Evolutionary conservation across 2,329 filamentous ascomycete genomes (phyloP), one percentile per base, ranked within the genome.

Genomic region (Nemania sp.): DNA sequence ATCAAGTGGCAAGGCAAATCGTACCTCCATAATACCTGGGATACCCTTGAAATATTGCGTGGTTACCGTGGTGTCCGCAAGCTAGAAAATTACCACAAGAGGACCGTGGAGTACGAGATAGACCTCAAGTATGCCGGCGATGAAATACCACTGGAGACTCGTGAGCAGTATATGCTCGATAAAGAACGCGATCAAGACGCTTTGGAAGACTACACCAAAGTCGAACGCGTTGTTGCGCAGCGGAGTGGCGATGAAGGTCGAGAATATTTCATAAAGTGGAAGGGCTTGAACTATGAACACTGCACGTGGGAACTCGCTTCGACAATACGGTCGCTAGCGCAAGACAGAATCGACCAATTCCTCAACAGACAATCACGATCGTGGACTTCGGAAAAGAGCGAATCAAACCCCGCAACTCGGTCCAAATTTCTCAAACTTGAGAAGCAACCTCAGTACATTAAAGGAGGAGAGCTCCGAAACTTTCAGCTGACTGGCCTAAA

Each of bases 1-100:
- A 91, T 99, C 73, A 99, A 99, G 76, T 99, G 95, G 94, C 90
- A 97, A 72, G 90, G 88, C 62, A 90, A 91, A 72, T 96, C 94
- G 9, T 91, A 99, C 70, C 86, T 96, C 64, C 94, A 99, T 75
- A 90, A 95, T 52, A 96, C 91, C 0, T 99, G 94, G 93, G 92
- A 97, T 72, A 86, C 86, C 0, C 86, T 87, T 54, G 86, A 90
- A 50, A 82, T 79, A 17, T 82, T 97, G 23, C 80, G 84, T 20
- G 82, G 86, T n/a, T 88, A 87, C 68, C 90, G 90, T 58, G 93
- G 94, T 56, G 87, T 88, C 61, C 89, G 92, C 43, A 91, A 92
- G 54, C 80, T 99, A 6, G 94, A 97, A 68, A 99, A 99, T 70
- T 99, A 97, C 75, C 92, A 90, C 72, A 86, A 87, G 64, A 95